Conservation (phyloP, 768 basidiomycete genomes). For the Russula emetica region DNA sequence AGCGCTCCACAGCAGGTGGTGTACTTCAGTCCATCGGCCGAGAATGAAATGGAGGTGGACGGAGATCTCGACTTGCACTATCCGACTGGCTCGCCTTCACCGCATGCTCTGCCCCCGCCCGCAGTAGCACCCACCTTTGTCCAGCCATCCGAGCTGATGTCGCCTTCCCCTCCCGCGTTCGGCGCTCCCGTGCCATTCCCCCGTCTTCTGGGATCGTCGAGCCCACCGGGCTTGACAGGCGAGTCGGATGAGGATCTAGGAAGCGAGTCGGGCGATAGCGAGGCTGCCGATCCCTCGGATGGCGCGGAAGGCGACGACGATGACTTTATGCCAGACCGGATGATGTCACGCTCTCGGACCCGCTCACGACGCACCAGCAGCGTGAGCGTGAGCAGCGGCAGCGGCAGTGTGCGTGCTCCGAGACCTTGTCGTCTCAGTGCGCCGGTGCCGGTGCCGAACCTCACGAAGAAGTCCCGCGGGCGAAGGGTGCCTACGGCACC, state of each 20-base stretch:
- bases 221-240: conserved; percentile 24
- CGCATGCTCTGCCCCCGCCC: not conserved
- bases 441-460: conserved; percentile 68
- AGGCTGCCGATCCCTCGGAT: conserved; percentile 20
- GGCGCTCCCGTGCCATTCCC: conserved; percentile 15
- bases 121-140: conserved; percentile 6
- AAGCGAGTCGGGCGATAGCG: conserved; percentile 26
- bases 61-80: conserved; percentile 13
- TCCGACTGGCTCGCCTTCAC: conserved; percentile 2
- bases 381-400: conserved; percentile 24
- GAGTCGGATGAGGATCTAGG: conserved; percentile 25
- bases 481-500: conserved; percentile 62
- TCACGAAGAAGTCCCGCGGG: conserved; percentile 78
- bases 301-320: conserved; percentile 19
- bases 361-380: conserved; percentile 25
- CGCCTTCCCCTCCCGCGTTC: conserved; percentile 16
- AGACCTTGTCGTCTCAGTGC: conserved; percentile 39
- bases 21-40: conserved; percentile 14
- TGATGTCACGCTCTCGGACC: conserved; percentile 1
- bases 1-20: conserved; percentile 18
- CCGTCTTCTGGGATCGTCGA: conserved; percentile 20
- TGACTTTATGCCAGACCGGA: conserved; percentile 19
- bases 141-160: conserved; percentile 23
- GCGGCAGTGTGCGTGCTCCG: conserved; percentile 30
- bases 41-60: conserved; percentile 19